A percentile compares a stretch with the other conserved stretches of the same genome.
Conservation (phyloP, 257 asterid species). For the Solanum phureja region DNA sequence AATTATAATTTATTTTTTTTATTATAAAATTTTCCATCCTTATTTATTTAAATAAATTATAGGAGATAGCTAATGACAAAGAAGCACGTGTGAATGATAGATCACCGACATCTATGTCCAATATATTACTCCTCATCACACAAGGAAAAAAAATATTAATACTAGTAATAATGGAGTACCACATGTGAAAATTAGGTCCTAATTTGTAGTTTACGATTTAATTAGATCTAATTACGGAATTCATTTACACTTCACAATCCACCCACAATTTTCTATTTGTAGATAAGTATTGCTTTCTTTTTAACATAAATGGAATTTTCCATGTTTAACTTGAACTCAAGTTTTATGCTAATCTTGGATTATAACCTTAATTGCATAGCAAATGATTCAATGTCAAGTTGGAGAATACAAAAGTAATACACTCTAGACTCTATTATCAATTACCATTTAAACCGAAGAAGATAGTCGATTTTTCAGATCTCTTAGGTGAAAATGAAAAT, state of each 20-base stretch:
- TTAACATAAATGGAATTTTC: neutral
- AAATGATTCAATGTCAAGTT: neutral
- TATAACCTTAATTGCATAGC: neutral
- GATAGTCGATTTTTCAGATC: too few species aligned
- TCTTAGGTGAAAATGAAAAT: too few species aligned
- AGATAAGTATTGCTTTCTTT: neutral
- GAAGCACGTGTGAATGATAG: neutral
- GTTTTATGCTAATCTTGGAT: neutral
- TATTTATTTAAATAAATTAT: neutral
- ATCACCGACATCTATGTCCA: neutral
- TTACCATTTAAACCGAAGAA: too few species aligned
- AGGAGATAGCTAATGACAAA: neutral
- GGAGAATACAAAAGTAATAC: neutral
- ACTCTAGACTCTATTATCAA: too few species aligned
- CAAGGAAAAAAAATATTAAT: neutral
- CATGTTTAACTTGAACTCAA: neutral
- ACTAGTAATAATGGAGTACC: neutral
- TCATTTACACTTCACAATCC: neutral
- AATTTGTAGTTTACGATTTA: neutral
- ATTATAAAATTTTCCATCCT: neutral
- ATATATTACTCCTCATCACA: neutral
- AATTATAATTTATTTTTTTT: too few species aligned
- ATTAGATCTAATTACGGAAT: neutral
- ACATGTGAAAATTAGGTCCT: neutral
- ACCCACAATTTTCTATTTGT: neutral